Conservation (phyloP, 371 early-diverging fungal species). For the Nematocida sp. region DNA sequence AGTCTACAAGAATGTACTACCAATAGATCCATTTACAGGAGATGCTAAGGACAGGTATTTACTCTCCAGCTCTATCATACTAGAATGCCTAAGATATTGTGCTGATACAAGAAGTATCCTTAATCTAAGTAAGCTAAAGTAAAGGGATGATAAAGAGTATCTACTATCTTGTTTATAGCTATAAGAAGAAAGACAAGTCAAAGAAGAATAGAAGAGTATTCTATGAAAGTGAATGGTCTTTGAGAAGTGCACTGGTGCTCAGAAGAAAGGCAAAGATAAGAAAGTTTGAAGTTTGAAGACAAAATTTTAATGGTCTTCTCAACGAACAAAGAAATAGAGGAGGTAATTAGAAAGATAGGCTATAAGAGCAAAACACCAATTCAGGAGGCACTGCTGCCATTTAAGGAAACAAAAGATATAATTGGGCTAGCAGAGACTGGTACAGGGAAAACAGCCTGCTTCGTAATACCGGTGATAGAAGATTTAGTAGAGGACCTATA, state of each 20-base stretch:
- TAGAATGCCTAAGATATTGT: slow-evolving; percentile 32
- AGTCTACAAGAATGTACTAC: slow-evolving; percentile 15
- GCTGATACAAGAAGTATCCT: slow-evolving; percentile 33
- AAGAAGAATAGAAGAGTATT: no score
- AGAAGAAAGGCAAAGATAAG: no score
- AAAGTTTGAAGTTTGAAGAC: not conserved
- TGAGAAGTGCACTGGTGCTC: no score
- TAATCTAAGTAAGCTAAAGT: slow-evolving; percentile 11
- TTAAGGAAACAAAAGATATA: slow-evolving; percentile 84
- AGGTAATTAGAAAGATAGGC: slow-evolving; percentile 71
- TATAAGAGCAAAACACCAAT: slow-evolving; percentile 84
- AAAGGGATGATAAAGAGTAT: not conserved
- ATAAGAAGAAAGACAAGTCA: no score
- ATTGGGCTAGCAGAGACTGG: slow-evolving; percentile 95
- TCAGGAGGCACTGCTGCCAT: slow-evolving; percentile 95
- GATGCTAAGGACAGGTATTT: slow-evolving; percentile 26
- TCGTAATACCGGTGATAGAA: slow-evolving; percentile 85
- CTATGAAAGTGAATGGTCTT: no score
- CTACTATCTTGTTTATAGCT: not conserved
- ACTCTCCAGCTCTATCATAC: slow-evolving; percentile 21
- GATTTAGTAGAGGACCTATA: slow-evolving; percentile 82
- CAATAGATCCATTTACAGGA: slow-evolving; percentile 22
- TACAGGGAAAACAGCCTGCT: slow-evolving; percentile 91
- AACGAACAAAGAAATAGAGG: slow-evolving; percentile 72
- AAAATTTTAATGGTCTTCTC: slow-evolving; percentile 65